Base-by-base conservation (phyloP, 495 filamentous ascomycete genomes). In the Aspergillus ellipticus region DNA sequence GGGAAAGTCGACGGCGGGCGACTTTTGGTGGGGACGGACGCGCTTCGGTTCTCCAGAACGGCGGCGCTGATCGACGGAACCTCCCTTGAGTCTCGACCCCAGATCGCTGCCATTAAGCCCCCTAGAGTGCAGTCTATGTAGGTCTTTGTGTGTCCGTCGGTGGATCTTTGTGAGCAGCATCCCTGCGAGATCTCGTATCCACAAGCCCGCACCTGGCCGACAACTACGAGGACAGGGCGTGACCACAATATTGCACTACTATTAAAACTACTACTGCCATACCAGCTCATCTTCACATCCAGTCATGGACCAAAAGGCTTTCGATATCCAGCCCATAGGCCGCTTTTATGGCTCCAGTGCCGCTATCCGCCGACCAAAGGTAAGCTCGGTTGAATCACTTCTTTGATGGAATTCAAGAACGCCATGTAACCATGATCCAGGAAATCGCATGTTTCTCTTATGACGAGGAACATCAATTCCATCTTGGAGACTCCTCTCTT, bases 371-470 rank as follows among this genome's bases (percentile, higher is more conserved):
- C 77, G 87, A 55, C 87, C 87, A 15, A 88, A 77, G 74, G 87
- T 87, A 69, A 48, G 75, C 20, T n/a, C 4, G 9, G 42, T 20
- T 6, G 9, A 45, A 28, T 28, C 24, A 7, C 24, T 66, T 47
- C 19, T 45, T 49, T 26, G 47, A 22, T 48, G 35, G 11, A 21
- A 52, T 42, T 20, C 16, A 21, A 20, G 15, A 24, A 13, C 17
- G 19, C 35, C 47, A 35, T 49, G 28, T 46, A 56, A 29, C 28
- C 29, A 3, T 43, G 6, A 13, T 37, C 35, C 28, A 92, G 87
- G 94, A 98, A 74, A 89, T 97, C 49, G 78, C 89, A 2, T 89
- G 76, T 66, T 98, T 97, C 68, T 97, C 93, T 0, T 97, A 91
- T 70, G 90, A 97, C 72, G 78, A 89, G 10, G 67, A 90, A 11